These are phyloP conservation scores for Tulasnella sp. DNA, from an alignment of 768 basidiomycete species.

Conservation along the genomic window DNA sequence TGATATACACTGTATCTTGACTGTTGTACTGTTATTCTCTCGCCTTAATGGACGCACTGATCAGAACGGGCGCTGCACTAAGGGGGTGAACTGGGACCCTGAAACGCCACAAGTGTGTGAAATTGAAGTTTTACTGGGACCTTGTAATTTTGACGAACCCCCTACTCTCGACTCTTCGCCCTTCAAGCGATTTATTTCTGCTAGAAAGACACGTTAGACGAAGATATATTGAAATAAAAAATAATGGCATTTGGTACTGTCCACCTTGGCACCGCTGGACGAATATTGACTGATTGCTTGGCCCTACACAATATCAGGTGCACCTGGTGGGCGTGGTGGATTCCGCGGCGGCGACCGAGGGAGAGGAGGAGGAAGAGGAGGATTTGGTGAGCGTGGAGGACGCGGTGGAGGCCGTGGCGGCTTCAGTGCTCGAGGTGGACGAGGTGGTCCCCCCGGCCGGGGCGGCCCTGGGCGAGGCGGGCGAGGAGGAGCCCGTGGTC, in stretches of 20 bases:
- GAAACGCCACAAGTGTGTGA: constrained; percentile 9
- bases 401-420: constrained; percentile 23
- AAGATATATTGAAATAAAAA: background rate
- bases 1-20: background rate
- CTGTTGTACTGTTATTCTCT: constrained; percentile 4
- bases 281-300: constrained; percentile 16
- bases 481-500: constrained; percentile 43
- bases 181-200: background rate
- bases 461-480: constrained; percentile 42
- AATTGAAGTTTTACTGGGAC: constrained; percentile 14
- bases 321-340: constrained; percentile 29
- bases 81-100: background rate
- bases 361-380: constrained; percentile 29
- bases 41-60: background rate
- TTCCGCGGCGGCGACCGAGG: constrained; percentile 40
- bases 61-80: background rate
- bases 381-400: constrained; percentile 32
- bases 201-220: background rate
- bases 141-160: constrained; percentile 17
- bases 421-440: constrained; percentile 34
- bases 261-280: background rate
- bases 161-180: constrained; percentile 2
- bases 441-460: constrained; percentile 38
- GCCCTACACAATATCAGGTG: constrained; percentile 6
- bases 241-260: constrained; percentile 42